phyloP scores from a whole-genome alignment of 805 yeast species.

The Candida khao-thaluensis region DNA sequence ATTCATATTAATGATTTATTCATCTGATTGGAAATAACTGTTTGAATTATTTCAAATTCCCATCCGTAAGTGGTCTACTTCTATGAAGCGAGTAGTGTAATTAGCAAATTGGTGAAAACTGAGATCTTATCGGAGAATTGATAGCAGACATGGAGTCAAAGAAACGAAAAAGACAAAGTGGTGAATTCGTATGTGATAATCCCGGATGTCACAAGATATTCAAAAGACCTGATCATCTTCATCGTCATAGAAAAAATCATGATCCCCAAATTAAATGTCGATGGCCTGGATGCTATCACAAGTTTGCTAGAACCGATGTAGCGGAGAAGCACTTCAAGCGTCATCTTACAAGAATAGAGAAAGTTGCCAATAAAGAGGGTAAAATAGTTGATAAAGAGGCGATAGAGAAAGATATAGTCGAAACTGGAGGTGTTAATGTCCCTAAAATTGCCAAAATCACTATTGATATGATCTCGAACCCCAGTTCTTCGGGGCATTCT shows the following conservation, averaged over 20 bases:
- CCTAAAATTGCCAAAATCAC: conserved; percentile 1
- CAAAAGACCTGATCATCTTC: conserved; percentile 59
- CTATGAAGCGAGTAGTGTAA: too few species aligned
- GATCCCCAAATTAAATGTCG: conserved; percentile 18
- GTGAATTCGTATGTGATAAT: conserved; percentile 35
- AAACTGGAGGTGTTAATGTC: not conserved
- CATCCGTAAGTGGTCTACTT: too few species aligned
- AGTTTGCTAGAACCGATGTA: conserved; percentile 22
- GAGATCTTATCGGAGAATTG: conserved; percentile 1
- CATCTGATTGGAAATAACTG: too few species aligned
- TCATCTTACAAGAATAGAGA: conserved; percentile 12
- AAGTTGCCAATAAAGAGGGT: conserved; percentile 1
- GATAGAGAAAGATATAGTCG: not conserved
- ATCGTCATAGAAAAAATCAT: conserved; percentile 61
- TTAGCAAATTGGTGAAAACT: too few species aligned
- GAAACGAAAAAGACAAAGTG: conserved; percentile 22
- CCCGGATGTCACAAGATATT: conserved; percentile 52
- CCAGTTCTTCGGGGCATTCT: not conserved
- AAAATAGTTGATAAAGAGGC: not conserved
- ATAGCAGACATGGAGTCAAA: conserved; percentile 5
- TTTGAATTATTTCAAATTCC: too few species aligned
- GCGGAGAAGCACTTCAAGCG: conserved; percentile 22
- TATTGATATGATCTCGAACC: not conserved
- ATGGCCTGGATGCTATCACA: conserved; percentile 20
- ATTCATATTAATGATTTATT: too few species aligned